Conservation (phyloP, 2,329 filamentous ascomycete species). For the Beauveria pseudobassiana region DNA sequence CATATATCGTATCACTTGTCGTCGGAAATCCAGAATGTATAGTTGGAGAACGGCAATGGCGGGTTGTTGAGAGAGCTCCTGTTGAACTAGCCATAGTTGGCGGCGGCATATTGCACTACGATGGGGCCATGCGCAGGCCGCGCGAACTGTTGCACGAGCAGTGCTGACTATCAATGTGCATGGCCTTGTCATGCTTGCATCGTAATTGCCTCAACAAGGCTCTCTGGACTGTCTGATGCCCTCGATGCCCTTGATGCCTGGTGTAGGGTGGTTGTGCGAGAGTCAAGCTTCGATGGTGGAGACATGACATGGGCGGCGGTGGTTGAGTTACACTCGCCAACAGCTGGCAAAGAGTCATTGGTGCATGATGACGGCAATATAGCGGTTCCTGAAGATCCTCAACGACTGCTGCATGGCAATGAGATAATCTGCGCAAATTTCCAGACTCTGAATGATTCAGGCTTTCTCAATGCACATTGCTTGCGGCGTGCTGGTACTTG, state of each 20-base stretch:
- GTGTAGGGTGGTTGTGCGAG: background rate
- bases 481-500: background rate
- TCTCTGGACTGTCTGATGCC: background rate
- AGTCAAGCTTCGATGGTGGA: background rate
- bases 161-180: background rate
- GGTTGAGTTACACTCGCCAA: background rate
- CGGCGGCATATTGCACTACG: background rate
- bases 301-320: no score
- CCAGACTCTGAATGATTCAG: no score
- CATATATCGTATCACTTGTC: constrained; percentile 69
- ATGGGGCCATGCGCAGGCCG: background rate
- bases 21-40: constrained; percentile 14
- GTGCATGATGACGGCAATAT: background rate
- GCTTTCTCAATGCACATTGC: background rate
- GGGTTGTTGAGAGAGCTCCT: background rate
- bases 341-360: background rate
- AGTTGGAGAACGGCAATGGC: background rate
- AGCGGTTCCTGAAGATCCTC: no score
- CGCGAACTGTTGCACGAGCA: background rate
- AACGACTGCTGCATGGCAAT: background rate
- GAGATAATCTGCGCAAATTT: background rate
- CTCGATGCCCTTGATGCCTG: no score
- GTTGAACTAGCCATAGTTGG: background rate
- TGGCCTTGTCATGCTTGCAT: background rate
- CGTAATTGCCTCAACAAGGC: no score